Percentiles rank a stretch among this genome's conserved stretches.
These are phyloP conservation scores for Eurotiales sp. DNA, from an alignment of 2,329 filamentous ascomycete genomes.

Conservation along the genomic window DNA sequence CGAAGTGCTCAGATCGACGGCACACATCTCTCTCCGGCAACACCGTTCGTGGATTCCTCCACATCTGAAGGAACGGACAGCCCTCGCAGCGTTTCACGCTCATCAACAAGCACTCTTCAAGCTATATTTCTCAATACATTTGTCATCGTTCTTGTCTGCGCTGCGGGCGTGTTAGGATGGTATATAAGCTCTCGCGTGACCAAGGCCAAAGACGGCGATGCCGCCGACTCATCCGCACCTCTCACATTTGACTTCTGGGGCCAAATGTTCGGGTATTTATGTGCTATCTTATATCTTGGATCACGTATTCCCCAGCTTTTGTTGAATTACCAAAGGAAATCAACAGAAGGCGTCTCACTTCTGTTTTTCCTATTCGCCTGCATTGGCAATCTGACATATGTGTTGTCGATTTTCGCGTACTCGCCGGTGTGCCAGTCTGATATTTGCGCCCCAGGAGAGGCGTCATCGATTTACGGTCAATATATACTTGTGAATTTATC, in stretches of 20 bases:
- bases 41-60: constrained; percentile 65
- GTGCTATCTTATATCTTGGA: constrained; percentile 82
- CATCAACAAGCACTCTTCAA: constrained; percentile 38
- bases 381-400: constrained; percentile 90
- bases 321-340: constrained; percentile 88
- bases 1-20: constrained; percentile 50
- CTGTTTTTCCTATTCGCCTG: constrained; percentile 97
- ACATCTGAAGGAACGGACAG: not conserved
- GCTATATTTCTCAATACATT: constrained; percentile 66
- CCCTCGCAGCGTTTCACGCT: constrained; percentile 14
- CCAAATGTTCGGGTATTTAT: constrained; percentile 91
- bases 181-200: constrained; percentile 58
- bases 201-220: constrained; percentile 17
- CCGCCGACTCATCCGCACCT: constrained; percentile 15
- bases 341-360: constrained; percentile 87
- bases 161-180: constrained; percentile 82
- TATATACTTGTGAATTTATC: constrained; percentile 89
- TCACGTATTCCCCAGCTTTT: constrained; percentile 86
- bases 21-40: constrained; percentile 73
- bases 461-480: constrained; percentile 62
- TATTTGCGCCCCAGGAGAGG: constrained; percentile 63
- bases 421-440: constrained; percentile 62
- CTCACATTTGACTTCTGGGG: constrained; percentile 72
- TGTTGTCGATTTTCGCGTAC: constrained; percentile 86
- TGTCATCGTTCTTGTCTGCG: constrained; percentile 75